Base-by-base conservation (phyloP, 1,284 basidiomycete genomes). In the Ceratobasidium sp. region DNA sequence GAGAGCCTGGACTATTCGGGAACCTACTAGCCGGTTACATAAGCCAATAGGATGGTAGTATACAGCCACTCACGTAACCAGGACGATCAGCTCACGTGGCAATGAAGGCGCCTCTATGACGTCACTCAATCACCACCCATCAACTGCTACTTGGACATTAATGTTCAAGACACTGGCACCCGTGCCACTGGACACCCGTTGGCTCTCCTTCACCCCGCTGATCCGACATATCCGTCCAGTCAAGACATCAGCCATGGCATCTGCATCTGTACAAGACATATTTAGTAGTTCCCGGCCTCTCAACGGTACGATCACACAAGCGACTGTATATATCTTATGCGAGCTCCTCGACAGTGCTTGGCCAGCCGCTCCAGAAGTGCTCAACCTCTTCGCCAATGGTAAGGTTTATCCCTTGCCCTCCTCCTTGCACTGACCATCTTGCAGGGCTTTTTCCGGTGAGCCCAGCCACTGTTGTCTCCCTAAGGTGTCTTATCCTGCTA, bases 191-290 rank as follows among this genome's bases (percentile, higher is more conserved):
- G 22, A 41, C 5, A 9, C 48, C 0, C 11, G 19, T 13, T 1
- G n/a, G 27, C 13, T 24, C 9, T 27, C n/a, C 1, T 49, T 1
- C 27, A 43, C 13, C 24, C 31, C 39, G 14, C 31, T n/a, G 1
- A 37, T 61, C 27, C 39, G 56, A 22, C 56, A 71, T 16, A 69
- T 39, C 22, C 37, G 68, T 2, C 56, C 41, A 16, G n/a, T 71
- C 22, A 71, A 53, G n/a, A 31, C n/a, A 8, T 46, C 68, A 14
- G 29, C 43, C 13, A 71, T 71, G 68, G 39, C 68, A 6, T 59
- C 68, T 14, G 56, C 68, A 48, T 71, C 68, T 2, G 43, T 71
- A 2, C 54, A 71, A 31, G 68, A 71, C 31, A 27, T 61, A 49
- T 37, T 49, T 19, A 41, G 9, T 13, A 49, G n/a, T 39, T n/a